These are phyloP conservation scores for Venturia asperata DNA, from an alignment of 2,329 filamentous ascomycete species.

Conservation along the genomic window DNA sequence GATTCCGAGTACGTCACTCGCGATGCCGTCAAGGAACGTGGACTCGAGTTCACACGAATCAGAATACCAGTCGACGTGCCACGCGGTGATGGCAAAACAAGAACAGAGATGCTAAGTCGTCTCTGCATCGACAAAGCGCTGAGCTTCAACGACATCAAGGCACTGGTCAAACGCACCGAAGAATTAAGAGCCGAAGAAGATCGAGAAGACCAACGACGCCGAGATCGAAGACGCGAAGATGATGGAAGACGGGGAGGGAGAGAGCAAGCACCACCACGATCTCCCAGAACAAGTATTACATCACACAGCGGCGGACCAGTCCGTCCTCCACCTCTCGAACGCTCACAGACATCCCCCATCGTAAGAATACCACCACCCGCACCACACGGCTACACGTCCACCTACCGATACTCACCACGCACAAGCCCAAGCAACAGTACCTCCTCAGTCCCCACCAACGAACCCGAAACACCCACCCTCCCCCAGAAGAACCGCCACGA, in stretches of 20 bases:
- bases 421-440: neutral
- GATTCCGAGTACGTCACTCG: conserved; percentile 12
- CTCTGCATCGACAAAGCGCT: conserved; percentile 16
- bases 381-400: neutral
- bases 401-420: neutral
- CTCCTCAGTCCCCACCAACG: neutral
- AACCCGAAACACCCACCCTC: neutral
- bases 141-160: neutral
- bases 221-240: neutral
- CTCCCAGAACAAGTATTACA: neutral
- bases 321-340: neutral
- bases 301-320: neutral
- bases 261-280: neutral
- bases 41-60: conserved; percentile 14
- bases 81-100: neutral
- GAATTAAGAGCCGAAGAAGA: neutral
- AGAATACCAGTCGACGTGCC: conserved; percentile 3
- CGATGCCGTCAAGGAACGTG: conserved; percentile 17
- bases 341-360: neutral
- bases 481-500: neutral
- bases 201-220: neutral
- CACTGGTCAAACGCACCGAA: conserved; percentile 3
- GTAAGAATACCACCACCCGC: neutral
- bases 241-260: neutral
- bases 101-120: neutral